Evolutionary conservation across 345 rosid species (phyloP).

Genomic region (Arabidopsis thaliana): DNA sequence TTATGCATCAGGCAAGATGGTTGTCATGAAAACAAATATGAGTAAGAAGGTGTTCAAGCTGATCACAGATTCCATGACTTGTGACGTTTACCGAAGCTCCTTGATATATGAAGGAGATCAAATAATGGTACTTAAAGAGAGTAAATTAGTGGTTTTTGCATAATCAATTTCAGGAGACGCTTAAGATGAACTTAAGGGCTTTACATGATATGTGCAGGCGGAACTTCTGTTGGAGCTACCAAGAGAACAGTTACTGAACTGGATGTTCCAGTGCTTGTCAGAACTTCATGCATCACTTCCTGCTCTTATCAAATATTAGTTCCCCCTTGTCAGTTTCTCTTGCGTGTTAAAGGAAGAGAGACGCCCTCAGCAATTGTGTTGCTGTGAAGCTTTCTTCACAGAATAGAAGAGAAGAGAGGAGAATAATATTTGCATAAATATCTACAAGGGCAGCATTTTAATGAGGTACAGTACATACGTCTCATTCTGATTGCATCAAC

Average conservation of each 20-base stretch:
- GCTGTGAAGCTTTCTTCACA: constrained; percentile 25
- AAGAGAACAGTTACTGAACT: constrained; percentile 79
- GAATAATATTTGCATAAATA: constrained; percentile 17
- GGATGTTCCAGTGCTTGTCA: constrained; percentile 92
- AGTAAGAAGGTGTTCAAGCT: constrained; percentile 80
- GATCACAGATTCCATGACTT: constrained; percentile 75
- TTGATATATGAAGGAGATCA: constrained; percentile 66
- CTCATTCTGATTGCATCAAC: constrained; percentile 26
- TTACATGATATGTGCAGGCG: constrained; percentile 61
- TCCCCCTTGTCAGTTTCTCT: constrained; percentile 12
- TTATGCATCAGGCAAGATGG: constrained; percentile 84
- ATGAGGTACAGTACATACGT: constrained; percentile 24
- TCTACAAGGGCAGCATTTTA: constrained; percentile 9
- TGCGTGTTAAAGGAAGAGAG: constrained; percentile 32
- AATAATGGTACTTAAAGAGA: constrained; percentile 64
- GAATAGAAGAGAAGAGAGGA: constrained; percentile 9
- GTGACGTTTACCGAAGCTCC: constrained; percentile 69
- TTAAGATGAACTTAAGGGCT: constrained; percentile 20
- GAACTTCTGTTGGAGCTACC: constrained; percentile 95
- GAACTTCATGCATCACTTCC: constrained; percentile 87
- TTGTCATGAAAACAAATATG: constrained; percentile 84
- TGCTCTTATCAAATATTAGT: constrained; percentile 77
- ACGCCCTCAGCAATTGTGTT: constrained; percentile 19
- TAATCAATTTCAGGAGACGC: constrained; percentile 12
- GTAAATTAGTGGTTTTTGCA: constrained; percentile 11